Base-by-base conservation (phyloP, 164 flowering plant genomes). In the Vitis rotundifolia region DNA sequence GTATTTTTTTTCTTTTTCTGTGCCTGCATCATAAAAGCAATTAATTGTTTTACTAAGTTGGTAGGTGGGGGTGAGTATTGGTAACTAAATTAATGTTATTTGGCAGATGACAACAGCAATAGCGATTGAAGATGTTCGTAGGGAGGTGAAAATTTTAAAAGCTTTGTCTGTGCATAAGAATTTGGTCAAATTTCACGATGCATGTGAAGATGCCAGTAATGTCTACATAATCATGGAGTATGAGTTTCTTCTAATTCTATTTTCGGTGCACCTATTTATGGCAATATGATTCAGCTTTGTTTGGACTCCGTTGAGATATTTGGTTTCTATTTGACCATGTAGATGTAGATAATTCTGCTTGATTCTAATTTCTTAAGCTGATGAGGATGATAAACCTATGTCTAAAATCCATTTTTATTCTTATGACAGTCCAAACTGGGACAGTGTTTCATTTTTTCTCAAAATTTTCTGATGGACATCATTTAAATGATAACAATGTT, bases 181-280 rank as follows among this genome's bases (percentile, higher is more conserved):
- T 76, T 78, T 91, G 86, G 81, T 93, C 74, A 90, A 85, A 75
- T 91, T 93, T 77, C 67, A 90, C 76, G 99, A 92, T 82, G 90
- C 95, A n/a, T 93, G 84, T 73, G 98, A 96, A 74, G 99, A 96
- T 81, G 80, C 85, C 31, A 81, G 87, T 75, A 89, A 89, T 57
- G 94, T 96, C 71, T 96, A 90, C 87, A 79, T 93, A 68, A 84
- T 93, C 62, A 91, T 96, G 98, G 97, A 96, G 99, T 96, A 92
- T 47, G 98, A 83, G 8, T 47, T 54, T 63, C 63, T 58, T 67
- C 49, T 63, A 37, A 18, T 67, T 16, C 49, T 18, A 13, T 59
- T 76, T 55, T n/a, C 31, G 19, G 5, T 11, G 29, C 22, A 50
- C 12, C 54, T 44, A 28, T 26, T 12, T 64, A 29, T 31, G n/a